Evolutionary conservation across 2,329 filamentous ascomycete species (phyloP), one percentile per base, ranked within the genome.

Genomic region (Alternaria brassicae): DNA sequence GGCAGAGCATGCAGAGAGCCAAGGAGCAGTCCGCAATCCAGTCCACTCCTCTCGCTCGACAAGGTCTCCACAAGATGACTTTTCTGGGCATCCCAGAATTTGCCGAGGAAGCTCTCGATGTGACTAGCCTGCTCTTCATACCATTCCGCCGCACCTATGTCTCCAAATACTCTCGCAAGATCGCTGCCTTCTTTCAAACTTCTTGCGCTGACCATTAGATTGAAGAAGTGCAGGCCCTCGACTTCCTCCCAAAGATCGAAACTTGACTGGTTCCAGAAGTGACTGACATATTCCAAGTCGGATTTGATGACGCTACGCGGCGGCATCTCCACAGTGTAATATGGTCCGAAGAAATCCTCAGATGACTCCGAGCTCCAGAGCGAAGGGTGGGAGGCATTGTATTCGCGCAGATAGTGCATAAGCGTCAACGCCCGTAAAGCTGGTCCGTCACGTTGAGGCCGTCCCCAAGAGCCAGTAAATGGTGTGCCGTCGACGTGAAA

Each of bases 191-290:
- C 75, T 8, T 68, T 62, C 40, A 80, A 61, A 23, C 77, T 78
- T 19, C 74, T 67, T 3, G 72, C 67, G 52, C 78, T 78, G 17
- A 78, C 75, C 68, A 78, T 77, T 9, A 72, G 66, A 6, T 75
- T 80, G 67, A 79, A 80, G 70, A 79, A 79, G 58, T 79, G 77
- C 47, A 78, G 63, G 4, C 80, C 80, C 34, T 77, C 68, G n/a
- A 80, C 75, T 62, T 82, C 80, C 53, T 81, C 80, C 80, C 80
- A 82, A 1, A 81, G 68, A 58, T 82, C 80, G 53, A 81, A 82
- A 6, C 78, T 73, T 6, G 70, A 72, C 27, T 76, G 65, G 27
- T 77, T 77, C 80, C 80, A 82, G 65, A 70, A 75, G 37, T 78
- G 75, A 15, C 76, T 74, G 4, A 80, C 74, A 56, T 81, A 82